These are phyloP conservation scores for Pholiota conissans DNA, from an alignment of 768 basidiomycete genomes.

Conservation along the genomic window DNA sequence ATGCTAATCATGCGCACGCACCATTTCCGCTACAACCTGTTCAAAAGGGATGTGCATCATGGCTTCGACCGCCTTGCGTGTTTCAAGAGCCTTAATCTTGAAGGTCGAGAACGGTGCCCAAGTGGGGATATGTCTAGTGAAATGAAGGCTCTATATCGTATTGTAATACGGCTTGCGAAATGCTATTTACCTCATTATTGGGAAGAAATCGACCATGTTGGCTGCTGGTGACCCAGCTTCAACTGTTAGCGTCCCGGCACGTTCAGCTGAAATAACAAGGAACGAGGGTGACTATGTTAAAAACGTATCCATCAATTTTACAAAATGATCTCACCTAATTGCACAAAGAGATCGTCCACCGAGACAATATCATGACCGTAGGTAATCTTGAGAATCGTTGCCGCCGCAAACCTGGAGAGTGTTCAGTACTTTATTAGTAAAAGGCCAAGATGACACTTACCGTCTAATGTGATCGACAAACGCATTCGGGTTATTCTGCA, in stretches of 20 bases:
- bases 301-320: no score
- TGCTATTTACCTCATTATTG: slow-evolving; percentile 36
- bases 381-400: slow-evolving; percentile 47
- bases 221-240: slow-evolving; percentile 47
- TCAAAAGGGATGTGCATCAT: slow-evolving; percentile 55
- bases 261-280: slow-evolving; percentile 34
- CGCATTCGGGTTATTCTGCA: slow-evolving; percentile 36
- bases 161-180: no score
- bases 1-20: slow-evolving; percentile 18
- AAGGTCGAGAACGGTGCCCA: slow-evolving; percentile 51
- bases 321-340: slow-evolving; percentile 42
- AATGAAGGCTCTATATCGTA: neutral
- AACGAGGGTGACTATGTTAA: no score
- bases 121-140: slow-evolving; percentile 44
- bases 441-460: slow-evolving; percentile 18
- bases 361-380: slow-evolving; percentile 47
- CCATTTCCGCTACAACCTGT: slow-evolving; percentile 50
- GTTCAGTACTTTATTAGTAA: neutral
- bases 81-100: slow-evolving; percentile 42
- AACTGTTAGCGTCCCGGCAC: slow-evolving; percentile 45
- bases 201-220: slow-evolving; percentile 51
- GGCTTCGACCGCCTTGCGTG: slow-evolving; percentile 42
- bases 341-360: slow-evolving; percentile 43
- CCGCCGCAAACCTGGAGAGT: slow-evolving; percentile 40
- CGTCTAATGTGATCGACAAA: slow-evolving; percentile 45